Evolutionary conservation across 2,329 filamentous ascomycete genomes (phyloP).

Genomic region (Paracamarosporium sp.): DNA sequence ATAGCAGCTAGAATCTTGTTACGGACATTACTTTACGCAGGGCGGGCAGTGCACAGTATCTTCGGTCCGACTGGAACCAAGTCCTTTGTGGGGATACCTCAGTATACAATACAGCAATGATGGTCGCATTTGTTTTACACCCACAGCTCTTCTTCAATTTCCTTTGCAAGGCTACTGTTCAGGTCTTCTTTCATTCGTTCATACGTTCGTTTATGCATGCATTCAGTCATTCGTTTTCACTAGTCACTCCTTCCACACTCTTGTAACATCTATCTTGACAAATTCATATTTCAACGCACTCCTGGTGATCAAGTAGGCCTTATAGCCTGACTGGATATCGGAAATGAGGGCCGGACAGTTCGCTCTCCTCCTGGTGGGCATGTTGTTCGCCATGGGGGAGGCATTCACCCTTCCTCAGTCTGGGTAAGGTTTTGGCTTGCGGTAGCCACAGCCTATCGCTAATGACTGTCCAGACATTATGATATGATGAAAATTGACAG

Average conservation of each 20-base stretch:
- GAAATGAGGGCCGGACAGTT: background rate
- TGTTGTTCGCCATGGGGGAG: background rate
- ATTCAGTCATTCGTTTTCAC: background rate
- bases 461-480: background rate
- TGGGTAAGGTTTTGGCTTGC: background rate
- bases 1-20: background rate
- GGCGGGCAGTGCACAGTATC: background rate
- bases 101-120: background rate
- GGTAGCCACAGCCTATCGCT: background rate
- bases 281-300: background rate
- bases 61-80: background rate
- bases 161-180: background rate
- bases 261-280: background rate
- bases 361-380: background rate
- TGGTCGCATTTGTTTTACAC: background rate
- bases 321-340: background rate
- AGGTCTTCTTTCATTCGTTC: background rate
- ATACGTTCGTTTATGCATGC: background rate
- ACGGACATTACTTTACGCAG: background rate
- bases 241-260: background rate
- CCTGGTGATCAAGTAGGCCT: background rate
- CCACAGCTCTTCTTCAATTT: background rate
- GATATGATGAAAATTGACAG: slow-evolving; percentile 1
- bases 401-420: background rate
- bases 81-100: background rate